Percentiles rank a stretch among this genome's conserved stretches.
phyloP scores from a whole-genome alignment of 345 rosid genomes.

The Moricandia moricandioides region DNA sequence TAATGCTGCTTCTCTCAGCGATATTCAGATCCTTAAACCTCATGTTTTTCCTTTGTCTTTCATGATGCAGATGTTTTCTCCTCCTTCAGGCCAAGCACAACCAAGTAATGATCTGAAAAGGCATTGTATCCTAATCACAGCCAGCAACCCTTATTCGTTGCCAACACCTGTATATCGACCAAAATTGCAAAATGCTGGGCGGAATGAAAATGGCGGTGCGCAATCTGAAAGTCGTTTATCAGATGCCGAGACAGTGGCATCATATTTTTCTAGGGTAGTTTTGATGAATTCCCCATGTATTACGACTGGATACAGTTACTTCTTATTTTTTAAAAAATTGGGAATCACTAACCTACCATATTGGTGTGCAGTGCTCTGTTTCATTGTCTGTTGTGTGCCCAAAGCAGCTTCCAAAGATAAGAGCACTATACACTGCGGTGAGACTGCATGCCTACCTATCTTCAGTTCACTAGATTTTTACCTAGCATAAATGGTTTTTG shows the following conservation, averaged over 20 bases:
- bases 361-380: constrained; percentile 63
- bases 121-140: constrained; percentile 88
- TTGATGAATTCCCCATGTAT: constrained; percentile 12
- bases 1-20: constrained; percentile 13
- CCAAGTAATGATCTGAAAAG: constrained; percentile 66
- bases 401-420: constrained; percentile 82
- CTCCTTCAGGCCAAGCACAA: constrained; percentile 64
- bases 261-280: constrained; percentile 66
- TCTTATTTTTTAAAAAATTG: background rate
- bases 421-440: constrained; percentile 77
- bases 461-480: constrained; percentile 6
- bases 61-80: constrained; percentile 67
- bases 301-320: background rate
- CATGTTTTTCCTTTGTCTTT: constrained; percentile 28
- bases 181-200: constrained; percentile 59
- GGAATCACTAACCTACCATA: constrained; percentile 32
- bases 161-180: constrained; percentile 94
- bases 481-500: constrained; percentile 3
- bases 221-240: constrained; percentile 66
- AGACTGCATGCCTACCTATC: constrained; percentile 32
- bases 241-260: constrained; percentile 89
- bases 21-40: constrained; percentile 17
- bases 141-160: constrained; percentile 86
- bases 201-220: constrained; percentile 54
- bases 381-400: constrained; percentile 91